These are phyloP conservation scores for Aeschynomene evenia DNA, from an alignment of 306 rosid genomes.

Conservation along the genomic window DNA sequence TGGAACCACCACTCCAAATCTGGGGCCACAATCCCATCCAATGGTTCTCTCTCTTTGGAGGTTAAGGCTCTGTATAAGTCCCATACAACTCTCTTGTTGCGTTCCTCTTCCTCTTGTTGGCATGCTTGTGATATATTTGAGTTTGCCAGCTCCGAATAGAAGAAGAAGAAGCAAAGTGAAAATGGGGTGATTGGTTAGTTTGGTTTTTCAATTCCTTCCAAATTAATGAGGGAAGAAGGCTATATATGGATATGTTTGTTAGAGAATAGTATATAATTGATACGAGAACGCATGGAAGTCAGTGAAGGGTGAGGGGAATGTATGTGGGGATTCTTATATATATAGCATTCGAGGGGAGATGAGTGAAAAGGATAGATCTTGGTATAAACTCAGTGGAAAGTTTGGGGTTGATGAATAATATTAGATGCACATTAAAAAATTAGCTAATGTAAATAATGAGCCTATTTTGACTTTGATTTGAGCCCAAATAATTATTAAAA, in stretches of 20 bases:
- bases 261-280: not conserved
- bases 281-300: slow-evolving; percentile 2
- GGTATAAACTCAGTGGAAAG: not conserved
- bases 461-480: no score
- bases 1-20: slow-evolving; percentile 86
- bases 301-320: not conserved
- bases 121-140: slow-evolving; percentile 15
- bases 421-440: not conserved
- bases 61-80: slow-evolving; percentile 51
- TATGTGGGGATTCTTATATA: slow-evolving; percentile 24
- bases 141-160: slow-evolving; percentile 41
- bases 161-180: not conserved
- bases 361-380: not conserved
- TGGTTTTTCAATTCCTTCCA: not conserved
- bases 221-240: not conserved
- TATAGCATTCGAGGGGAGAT: not conserved
- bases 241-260: not conserved
- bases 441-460: no score
- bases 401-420: not conserved
- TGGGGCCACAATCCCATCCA: slow-evolving; percentile 45
- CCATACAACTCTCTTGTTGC: slow-evolving; percentile 35
- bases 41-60: slow-evolving; percentile 31
- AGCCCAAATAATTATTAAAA: no score
- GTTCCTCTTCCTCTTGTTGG: slow-evolving; percentile 27
- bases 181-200: not conserved